Conservation (phyloP, 352 stramenopile species). For the Pythium monospermum region DNA sequence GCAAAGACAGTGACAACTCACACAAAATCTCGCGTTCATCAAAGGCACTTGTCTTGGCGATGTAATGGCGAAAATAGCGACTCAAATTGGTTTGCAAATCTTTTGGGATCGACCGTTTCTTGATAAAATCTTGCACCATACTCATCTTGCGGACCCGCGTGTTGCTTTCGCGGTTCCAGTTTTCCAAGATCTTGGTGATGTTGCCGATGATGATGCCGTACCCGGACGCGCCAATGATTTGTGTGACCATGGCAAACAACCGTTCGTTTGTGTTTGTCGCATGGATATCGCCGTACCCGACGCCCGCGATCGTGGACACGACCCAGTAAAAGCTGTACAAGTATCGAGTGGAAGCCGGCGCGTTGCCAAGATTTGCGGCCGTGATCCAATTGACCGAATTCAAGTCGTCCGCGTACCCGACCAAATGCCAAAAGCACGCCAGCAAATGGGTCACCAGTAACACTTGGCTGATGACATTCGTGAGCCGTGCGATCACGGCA, state of each 20-base stretch:
- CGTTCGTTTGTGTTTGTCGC: conserved; percentile 65
- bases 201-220: conserved; percentile 83
- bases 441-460: conserved; percentile 70
- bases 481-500: conserved; percentile 55
- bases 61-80: conserved; percentile 79
- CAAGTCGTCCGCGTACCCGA: conserved; percentile 36
- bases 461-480: conserved; percentile 57
- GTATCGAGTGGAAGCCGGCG: conserved; percentile 40
- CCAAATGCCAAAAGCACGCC: conserved; percentile 74
- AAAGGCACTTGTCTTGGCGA: conserved; percentile 70
- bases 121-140: conserved; percentile 61
- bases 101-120: conserved; percentile 53
- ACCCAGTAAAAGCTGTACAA: conserved; percentile 86
- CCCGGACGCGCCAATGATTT: conserved; percentile 67
- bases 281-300: conserved; percentile 82
- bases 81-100: conserved; percentile 43
- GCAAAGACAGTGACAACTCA: conserved; percentile 71
- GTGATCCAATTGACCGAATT: conserved; percentile 47
- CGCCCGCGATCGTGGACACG: conserved; percentile 67
- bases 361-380: conserved; percentile 19
- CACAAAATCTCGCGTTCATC: conserved; percentile 70
- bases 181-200: conserved; percentile 80
- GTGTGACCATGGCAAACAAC: conserved; percentile 62
- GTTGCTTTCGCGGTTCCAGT: conserved; percentile 63
- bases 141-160: conserved; percentile 50